Evolutionary conservation across 2,329 filamentous ascomycete genomes (phyloP), one percentile per base, ranked within the genome.

Genomic region (Daldinia eschscholtzii): DNA sequence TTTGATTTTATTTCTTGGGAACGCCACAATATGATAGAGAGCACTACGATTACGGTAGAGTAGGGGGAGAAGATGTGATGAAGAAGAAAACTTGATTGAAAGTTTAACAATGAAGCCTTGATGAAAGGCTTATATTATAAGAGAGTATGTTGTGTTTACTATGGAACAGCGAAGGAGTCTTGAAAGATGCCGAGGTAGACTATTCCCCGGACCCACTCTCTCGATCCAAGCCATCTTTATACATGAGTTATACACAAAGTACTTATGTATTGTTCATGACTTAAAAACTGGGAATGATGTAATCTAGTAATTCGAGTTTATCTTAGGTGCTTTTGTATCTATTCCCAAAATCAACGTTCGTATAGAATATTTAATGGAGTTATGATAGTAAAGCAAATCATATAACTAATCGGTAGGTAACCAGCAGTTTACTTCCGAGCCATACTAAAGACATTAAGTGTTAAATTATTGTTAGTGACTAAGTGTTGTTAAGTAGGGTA

Each of bases 121-220:
- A 15, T 18, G 50, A 39, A 42, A 18, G 26, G 9, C 37, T 56
- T 65, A 44, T 56, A 15, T 39, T 39, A 35, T 35, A 35, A 35
- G 33, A 35, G 33, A 1, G 20, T 23, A n/a, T 33, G 28, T 30
- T 30, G 5, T 35, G 33, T 35, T 39, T 39, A 39, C 12, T 39
- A 48, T 28, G 44, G 23, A 48, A 48, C 15, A 57, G 30, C 12
- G 10, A 55, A 35, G 52, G n/a, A 37, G 33, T 9, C 6, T 35
- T 55, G 44, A 33, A 35, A 69, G 67, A 69, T 69, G 67, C 67
- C 67, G 67, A 69, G 67, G 67, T 63, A 59, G 28, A 9, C 20
- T 20, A n/a, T 57, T 26, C 18, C n/a, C 20, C 26, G 30, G 63
- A 23, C 55, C 67, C 67, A 69, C 56, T 57, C 20, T 62, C 7